Percentiles rank a stretch among this genome's conserved stretches.
These are phyloP conservation scores for Fusarium sp. DNA, from an alignment of 2,329 filamentous ascomycete species.

Conservation along the genomic window DNA sequence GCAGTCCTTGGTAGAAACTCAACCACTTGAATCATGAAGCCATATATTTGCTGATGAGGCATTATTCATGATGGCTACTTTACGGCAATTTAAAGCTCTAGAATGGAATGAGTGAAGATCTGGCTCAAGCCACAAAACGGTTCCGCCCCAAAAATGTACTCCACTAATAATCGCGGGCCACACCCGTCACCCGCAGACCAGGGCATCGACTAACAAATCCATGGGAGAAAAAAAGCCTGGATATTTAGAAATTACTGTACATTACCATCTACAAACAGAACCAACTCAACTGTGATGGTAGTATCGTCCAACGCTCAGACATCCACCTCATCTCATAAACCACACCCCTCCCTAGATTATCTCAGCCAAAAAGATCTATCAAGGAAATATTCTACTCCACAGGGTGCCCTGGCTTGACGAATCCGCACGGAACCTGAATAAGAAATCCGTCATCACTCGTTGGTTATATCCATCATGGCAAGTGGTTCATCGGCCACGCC, in stretches of 20 bases:
- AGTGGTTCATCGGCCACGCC: slow-evolving; percentile 48
- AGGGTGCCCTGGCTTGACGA: slow-evolving; percentile 6
- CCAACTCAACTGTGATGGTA: slow-evolving; percentile 9
- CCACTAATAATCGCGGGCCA: slow-evolving; percentile 39
- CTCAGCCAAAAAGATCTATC: neutral
- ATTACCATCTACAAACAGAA: slow-evolving; percentile 30
- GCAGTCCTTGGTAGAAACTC: slow-evolving; percentile 1
- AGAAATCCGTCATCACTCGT: slow-evolving; percentile 3
- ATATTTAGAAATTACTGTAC: slow-evolving; percentile 39
- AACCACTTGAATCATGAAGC: slow-evolving; percentile 19
- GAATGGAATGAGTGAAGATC: slow-evolving; percentile 1
- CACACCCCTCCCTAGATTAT: slow-evolving; percentile 17
- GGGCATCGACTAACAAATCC: slow-evolving; percentile 23
- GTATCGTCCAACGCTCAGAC: slow-evolving; percentile 15
- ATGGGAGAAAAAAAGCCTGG: slow-evolving; percentile 7
- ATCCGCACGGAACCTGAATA: slow-evolving; percentile 16
- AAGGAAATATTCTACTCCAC: slow-evolving; percentile 22
- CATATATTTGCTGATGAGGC: neutral
- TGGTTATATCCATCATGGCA: slow-evolving; percentile 39
- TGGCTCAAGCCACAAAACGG: slow-evolving; percentile 36
- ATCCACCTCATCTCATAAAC: neutral
- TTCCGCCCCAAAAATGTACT: slow-evolving; percentile 25
- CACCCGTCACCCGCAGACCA: slow-evolving; percentile 18
- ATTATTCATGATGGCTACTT: neutral
- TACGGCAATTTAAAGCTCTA: neutral